A percentile compares a stretch with the other conserved stretches of the same genome.
Evolutionary conservation across 345 rosid species (phyloP).

Genomic region (Euclidium syriacum): DNA sequence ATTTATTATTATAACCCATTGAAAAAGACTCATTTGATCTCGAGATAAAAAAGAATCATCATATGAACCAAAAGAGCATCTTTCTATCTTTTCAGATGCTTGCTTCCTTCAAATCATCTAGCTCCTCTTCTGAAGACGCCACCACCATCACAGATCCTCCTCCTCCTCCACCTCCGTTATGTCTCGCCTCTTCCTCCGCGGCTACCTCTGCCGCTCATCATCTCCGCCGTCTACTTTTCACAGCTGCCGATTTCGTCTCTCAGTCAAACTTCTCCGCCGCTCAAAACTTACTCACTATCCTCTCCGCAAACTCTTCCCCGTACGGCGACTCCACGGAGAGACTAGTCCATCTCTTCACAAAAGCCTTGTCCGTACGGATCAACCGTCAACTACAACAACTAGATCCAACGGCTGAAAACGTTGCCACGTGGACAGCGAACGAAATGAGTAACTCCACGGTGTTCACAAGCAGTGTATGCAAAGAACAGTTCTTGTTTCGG

Average conservation of each 20-base stretch:
- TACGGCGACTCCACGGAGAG: constrained; percentile 78
- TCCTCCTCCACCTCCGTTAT: constrained; percentile 29
- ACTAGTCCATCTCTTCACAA: constrained; percentile 62
- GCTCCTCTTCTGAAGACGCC: constrained; percentile 32
- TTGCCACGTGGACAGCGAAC: constrained; percentile 17
- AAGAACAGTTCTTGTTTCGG: constrained; percentile 31
- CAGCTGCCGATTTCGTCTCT: constrained; percentile 61
- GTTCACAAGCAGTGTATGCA: constrained; percentile 32
- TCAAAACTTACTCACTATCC: constrained; percentile 50
- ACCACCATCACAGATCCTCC: constrained; percentile 11
- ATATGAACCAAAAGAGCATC: constrained; percentile 28
- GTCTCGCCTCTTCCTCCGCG: constrained; percentile 23
- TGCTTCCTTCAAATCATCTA: constrained; percentile 30
- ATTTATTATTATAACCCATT: constrained; percentile 20
- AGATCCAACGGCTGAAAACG: constrained; percentile 9
- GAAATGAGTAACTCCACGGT: constrained; percentile 26
- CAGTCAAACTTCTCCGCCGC: constrained; percentile 75
- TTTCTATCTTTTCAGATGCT: constrained; percentile 33
- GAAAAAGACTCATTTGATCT: constrained; percentile 34
- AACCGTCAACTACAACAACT: constrained; percentile 30
- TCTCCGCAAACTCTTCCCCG: constrained; percentile 59
- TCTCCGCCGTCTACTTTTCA: constrained; percentile 66
- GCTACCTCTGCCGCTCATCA: constrained; percentile 32
- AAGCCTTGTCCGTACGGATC: constrained; percentile 73
- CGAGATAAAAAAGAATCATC: constrained; percentile 28